These are phyloP conservation scores for Pseudozyma thailandica DNA, from an alignment of 1,284 basidiomycete genomes.

Conservation along the genomic window DNA sequence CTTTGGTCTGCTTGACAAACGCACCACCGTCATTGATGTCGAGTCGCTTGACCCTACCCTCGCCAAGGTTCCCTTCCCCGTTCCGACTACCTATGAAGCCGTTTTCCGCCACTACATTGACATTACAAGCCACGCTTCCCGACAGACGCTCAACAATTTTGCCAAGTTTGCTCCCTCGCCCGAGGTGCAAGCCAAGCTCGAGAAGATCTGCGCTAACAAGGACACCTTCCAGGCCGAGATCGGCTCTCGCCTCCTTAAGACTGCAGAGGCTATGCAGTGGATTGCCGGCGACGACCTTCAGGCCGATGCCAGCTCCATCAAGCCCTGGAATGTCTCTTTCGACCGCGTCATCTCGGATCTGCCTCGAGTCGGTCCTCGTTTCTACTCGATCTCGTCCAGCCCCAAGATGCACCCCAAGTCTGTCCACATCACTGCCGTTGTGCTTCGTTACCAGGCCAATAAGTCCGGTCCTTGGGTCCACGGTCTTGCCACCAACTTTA, in stretches of 20 bases:
- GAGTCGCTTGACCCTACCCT: conserved; percentile 96
- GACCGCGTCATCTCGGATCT: conserved; percentile 93
- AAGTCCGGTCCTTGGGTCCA: conserved; percentile 50
- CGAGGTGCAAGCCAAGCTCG: conserved; percentile 79
- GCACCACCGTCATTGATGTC: conserved; percentile 82
- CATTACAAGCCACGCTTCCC: conserved; percentile 89
- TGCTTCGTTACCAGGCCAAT: conserved; percentile 69
- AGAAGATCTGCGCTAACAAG: conserved; percentile 85
- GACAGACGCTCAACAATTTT: conserved; percentile 87
- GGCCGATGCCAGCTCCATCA: conserved; percentile 74
- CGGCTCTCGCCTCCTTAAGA: conserved; percentile 82
- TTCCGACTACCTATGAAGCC: conserved; percentile 92
- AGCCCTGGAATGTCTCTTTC: conserved; percentile 92
- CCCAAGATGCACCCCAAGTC: conserved; percentile 88
- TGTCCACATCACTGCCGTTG: conserved; percentile 94
- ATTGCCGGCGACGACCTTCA: conserved; percentile 81
- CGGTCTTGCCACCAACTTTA: conserved; percentile 66
- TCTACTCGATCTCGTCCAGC: conserved; percentile 97
- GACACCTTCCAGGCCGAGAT: conserved; percentile 83
- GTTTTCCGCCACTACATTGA: conserved; percentile 97
- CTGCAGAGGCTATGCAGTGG: conserved; percentile 89
- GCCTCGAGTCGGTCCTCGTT: conserved; percentile 92
- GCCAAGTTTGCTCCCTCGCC: conserved; percentile 88
- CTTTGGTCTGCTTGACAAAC: conserved; percentile 78
- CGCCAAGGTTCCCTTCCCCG: conserved; percentile 98